phyloP scores from a whole-genome alignment of 805 yeast species.

The Ogataea corticis region DNA sequence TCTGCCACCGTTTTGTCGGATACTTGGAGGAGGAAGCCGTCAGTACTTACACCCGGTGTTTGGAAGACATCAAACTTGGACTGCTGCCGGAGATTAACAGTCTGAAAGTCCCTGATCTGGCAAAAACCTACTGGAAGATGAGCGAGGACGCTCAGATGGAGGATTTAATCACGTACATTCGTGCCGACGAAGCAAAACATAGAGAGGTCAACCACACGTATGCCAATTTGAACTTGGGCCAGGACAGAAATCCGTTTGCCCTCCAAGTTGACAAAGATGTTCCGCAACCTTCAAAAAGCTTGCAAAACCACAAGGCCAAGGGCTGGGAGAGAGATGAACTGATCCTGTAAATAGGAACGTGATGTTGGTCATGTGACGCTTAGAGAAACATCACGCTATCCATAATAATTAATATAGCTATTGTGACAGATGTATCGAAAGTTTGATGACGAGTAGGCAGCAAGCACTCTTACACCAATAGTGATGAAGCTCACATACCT shows the following conservation, averaged over 20 bases:
- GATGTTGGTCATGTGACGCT: not conserved
- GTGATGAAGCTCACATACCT: no score
- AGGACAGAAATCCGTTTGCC: slow-evolving; percentile 72
- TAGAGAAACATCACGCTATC: no score
- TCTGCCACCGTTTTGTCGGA: slow-evolving; percentile 76
- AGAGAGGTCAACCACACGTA: slow-evolving; percentile 79
- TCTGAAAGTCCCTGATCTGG: slow-evolving; percentile 54
- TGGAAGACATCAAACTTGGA: slow-evolving; percentile 53
- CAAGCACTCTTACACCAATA: no score
- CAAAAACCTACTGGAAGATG: slow-evolving; percentile 65
- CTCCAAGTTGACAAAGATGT: slow-evolving; percentile 34
- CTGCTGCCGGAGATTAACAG: slow-evolving; percentile 49
- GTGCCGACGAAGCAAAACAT: slow-evolving; percentile 80
- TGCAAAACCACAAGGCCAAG: slow-evolving; percentile 27
- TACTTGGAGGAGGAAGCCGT: slow-evolving; percentile 79
- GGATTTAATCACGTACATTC: slow-evolving; percentile 58
- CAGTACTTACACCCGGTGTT: slow-evolving; percentile 61
- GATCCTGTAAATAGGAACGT: slow-evolving; percentile 15
- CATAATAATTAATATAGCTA: no score
- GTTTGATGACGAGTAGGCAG: no score
- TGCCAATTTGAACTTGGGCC: slow-evolving; percentile 53
- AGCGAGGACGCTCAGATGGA: slow-evolving; percentile 50
- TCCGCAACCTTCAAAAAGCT: slow-evolving; percentile 32
- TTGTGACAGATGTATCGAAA: no score
- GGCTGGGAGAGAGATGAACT: slow-evolving; percentile 39